These are phyloP conservation scores for Rhypophila decipiens DNA, from an alignment of 495 filamentous ascomycete species.

Conservation along the genomic window DNA sequence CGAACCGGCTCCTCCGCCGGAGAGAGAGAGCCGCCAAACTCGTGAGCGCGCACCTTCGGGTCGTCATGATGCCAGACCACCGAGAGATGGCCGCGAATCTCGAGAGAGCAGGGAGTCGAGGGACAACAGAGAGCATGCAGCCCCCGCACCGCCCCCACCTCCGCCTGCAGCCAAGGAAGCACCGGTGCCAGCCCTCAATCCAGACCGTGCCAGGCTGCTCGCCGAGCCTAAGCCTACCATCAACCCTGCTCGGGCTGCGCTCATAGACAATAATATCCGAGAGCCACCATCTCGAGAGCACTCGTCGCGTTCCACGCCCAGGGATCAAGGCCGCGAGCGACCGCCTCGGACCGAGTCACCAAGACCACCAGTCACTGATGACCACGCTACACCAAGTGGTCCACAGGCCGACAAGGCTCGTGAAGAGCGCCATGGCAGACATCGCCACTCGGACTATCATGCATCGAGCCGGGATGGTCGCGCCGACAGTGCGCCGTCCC, in stretches of 20 bases:
- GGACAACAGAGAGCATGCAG: too few species aligned
- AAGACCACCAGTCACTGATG: constrained; percentile 33
- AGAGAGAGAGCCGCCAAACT: constrained; percentile 30
- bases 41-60: constrained; percentile 28
- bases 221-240: constrained; percentile 35
- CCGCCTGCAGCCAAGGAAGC: constrained; percentile 24
- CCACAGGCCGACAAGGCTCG: constrained; percentile 30
- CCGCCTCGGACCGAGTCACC: constrained; percentile 47
- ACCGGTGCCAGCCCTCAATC: constrained; percentile 37
- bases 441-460: constrained; percentile 36
- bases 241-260: constrained; percentile 53
- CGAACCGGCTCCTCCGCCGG: constrained; percentile 17
- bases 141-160: constrained; percentile 20
- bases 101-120: constrained; percentile 10
- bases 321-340: constrained; percentile 35
- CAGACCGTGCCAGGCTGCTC: constrained; percentile 36
- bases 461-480: constrained; percentile 29
- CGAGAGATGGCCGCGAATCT: constrained; percentile 18
- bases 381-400: constrained; percentile 28
- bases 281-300: constrained; percentile 14
- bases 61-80: constrained; percentile 26
- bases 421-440: constrained; percentile 38
- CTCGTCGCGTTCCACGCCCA: constrained; percentile 19
- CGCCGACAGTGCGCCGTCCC: constrained; percentile 16
- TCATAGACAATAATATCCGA: constrained; percentile 38